Evolutionary conservation across 768 basidiomycete species (phyloP).

Genomic region (Panaeolus papilionaceus): DNA sequence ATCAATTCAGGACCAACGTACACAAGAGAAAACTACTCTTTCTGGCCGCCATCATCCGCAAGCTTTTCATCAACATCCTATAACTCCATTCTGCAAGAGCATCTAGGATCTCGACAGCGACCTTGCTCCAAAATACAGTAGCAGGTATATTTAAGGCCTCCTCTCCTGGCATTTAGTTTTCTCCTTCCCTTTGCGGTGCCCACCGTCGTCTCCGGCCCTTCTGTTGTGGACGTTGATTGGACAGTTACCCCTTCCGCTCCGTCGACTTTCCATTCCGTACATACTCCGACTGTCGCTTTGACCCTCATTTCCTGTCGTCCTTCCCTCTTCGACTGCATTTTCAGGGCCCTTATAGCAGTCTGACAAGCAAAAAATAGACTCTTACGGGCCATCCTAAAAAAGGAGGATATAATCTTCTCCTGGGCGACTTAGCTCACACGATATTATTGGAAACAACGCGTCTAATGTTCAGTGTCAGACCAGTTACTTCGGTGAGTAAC

Average conservation of each 20-base stretch:
- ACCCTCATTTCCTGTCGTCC: conserved; percentile 1
- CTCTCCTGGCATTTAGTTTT: conserved; percentile 20
- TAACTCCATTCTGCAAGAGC: conserved; percentile 6
- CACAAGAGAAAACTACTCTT: conserved; percentile 13
- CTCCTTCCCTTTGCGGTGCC: conserved; percentile 20
- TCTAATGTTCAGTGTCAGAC: conserved; percentile 41
- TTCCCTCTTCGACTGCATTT: conserved; percentile 4
- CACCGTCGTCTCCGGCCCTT: conserved; percentile 27
- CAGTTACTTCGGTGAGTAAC: conserved; percentile 41
- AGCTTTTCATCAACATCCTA: conserved; percentile 11
- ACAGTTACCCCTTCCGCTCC: conserved; percentile 23
- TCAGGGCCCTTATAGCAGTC: background rate
- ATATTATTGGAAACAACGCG: conserved; percentile 28
- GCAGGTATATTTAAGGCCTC: conserved; percentile 8
- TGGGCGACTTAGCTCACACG: conserved; percentile 12
- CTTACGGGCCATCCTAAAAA: background rate
- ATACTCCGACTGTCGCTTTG: conserved; percentile 10
- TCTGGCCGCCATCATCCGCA: conserved; percentile 6
- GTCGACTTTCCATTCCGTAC: conserved; percentile 11
- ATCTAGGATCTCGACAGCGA: conserved; percentile 10
- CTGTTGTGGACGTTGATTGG: conserved; percentile 26
- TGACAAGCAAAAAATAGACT: conserved; percentile 8
- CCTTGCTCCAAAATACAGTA: conserved; percentile 3
- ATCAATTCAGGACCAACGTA: conserved; percentile 6
- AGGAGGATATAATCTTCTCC: conserved; percentile 11